Evolutionary conservation across 73 alveolate species (phyloP).

Genomic region (Strombidium stylifer): DNA sequence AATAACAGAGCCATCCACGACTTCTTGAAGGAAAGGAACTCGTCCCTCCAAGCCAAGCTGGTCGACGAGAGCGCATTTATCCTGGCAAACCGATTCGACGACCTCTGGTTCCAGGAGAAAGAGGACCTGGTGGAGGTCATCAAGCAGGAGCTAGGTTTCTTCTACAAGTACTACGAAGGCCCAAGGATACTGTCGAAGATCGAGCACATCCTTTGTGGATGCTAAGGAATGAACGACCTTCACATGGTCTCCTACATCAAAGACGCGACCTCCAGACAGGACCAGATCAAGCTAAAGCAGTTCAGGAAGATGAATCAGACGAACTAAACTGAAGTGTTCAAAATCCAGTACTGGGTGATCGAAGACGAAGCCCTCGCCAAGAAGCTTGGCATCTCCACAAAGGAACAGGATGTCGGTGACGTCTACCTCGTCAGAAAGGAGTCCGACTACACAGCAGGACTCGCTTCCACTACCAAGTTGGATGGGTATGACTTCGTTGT

Average conservation of each 20-base stretch:
- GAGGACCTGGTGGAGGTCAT: conserved; percentile 31
- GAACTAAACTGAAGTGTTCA: conserved; percentile 50
- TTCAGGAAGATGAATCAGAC: conserved; percentile 50
- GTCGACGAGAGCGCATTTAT: conserved; percentile 41
- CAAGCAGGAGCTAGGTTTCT: conserved; percentile 51
- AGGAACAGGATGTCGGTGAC: conserved; percentile 20
- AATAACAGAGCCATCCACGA: background rate
- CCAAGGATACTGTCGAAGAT: conserved; percentile 29
- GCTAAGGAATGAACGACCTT: conserved; percentile 30
- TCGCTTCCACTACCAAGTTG: background rate
- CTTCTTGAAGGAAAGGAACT: conserved; percentile 20
- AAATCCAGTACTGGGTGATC: conserved; percentile 51
- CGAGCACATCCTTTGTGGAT: conserved; percentile 43
- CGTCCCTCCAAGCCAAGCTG: background rate
- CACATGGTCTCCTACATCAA: conserved; percentile 44
- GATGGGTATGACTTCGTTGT: conserved; percentile 4
- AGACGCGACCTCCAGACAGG: background rate
- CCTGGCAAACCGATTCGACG: conserved; percentile 48
- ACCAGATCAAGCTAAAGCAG: conserved; percentile 42
- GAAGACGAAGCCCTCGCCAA: conserved; percentile 51
- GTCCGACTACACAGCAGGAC: background rate
- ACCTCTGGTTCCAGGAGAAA: conserved; percentile 61
- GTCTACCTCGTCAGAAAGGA: conserved; percentile 33
- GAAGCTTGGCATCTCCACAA: conserved; percentile 29
- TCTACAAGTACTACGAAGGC: conserved; percentile 55